These are phyloP conservation scores for Kwoniella bestiolae DNA, from an alignment of 768 basidiomycete genomes.

Conservation along the genomic window DNA sequence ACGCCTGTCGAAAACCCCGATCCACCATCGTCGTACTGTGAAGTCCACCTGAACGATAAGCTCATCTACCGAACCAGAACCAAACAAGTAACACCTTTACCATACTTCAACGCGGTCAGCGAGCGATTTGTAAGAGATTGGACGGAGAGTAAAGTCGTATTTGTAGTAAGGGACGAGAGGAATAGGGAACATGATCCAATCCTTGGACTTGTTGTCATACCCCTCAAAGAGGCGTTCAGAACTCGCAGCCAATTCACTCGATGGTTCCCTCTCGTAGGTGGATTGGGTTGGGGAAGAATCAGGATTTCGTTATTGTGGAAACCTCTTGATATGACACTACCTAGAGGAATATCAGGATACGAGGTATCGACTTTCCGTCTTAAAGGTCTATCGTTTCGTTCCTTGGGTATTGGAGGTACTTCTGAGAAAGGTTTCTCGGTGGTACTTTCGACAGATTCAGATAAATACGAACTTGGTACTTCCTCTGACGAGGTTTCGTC, in stretches of 20 bases:
- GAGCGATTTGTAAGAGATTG: slow-evolving; percentile 58
- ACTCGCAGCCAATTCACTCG: slow-evolving; percentile 49
- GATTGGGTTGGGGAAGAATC: slow-evolving; percentile 55
- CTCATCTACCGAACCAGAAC: slow-evolving; percentile 56
- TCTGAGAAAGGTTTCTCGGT: slow-evolving; percentile 37
- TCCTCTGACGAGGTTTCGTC: neutral
- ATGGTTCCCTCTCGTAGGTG: slow-evolving; percentile 52
- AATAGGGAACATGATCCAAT: slow-evolving; percentile 57
- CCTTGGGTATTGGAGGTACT: slow-evolving; percentile 23
- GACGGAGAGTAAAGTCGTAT: slow-evolving; percentile 47
- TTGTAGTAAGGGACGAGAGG: slow-evolving; percentile 56
- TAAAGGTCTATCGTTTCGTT: slow-evolving; percentile 30
- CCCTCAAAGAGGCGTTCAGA: slow-evolving; percentile 44
- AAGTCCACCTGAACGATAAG: slow-evolving; percentile 57
- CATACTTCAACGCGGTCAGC: slow-evolving; percentile 56
- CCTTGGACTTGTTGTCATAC: slow-evolving; percentile 49
- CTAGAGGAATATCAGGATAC: slow-evolving; percentile 49
- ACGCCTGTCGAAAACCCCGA: slow-evolving; percentile 47
- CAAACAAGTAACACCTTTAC: slow-evolving; percentile 54
- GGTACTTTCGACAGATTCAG: slow-evolving; percentile 49
- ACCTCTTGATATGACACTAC: slow-evolving; percentile 53
- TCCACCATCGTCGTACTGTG: slow-evolving; percentile 53
- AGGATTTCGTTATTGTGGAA: slow-evolving; percentile 57
- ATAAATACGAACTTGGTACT: slow-evolving; percentile 32
- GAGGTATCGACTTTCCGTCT: slow-evolving; percentile 53